phyloP scores from a whole-genome alignment of 305 asterid genomes.

The Solanum hybrid region DNA sequence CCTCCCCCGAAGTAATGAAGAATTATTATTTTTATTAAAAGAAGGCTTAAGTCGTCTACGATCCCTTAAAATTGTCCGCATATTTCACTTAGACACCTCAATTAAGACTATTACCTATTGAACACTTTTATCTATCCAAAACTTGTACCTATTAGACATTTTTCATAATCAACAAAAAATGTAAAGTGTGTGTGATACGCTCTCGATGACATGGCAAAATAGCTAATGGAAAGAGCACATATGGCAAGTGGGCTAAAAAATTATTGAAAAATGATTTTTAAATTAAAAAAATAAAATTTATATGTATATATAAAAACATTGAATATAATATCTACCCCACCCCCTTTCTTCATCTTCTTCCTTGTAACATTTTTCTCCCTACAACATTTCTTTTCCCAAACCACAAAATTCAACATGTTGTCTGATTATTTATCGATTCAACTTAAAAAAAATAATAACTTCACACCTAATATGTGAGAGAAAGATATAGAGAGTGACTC shows the following conservation, averaged over 20 bases:
- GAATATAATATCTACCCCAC: background rate
- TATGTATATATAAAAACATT: background rate
- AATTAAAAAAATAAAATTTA: no score
- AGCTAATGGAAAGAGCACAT: background rate
- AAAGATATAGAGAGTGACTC: background rate
- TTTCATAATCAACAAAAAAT: no score
- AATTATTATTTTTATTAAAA: background rate
- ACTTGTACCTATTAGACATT: no score
- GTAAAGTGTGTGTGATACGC: background rate
- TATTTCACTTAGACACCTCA: no score
- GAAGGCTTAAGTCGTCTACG: no score
- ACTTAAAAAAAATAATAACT: background rate
- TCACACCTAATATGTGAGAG: background rate
- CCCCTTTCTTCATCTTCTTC: background rate
- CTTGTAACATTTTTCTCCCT: background rate
- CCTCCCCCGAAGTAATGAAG: background rate
- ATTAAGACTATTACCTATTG: no score
- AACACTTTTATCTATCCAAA: no score
- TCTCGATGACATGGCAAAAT: background rate
- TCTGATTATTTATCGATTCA: no score
- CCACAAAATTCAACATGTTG: background rate
- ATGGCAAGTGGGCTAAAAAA: background rate
- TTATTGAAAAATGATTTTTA: no score
- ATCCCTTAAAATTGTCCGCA: no score
- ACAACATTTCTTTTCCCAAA: background rate